Conservation (phyloP, 768 basidiomycete genomes). For the Mycena maculata region DNA sequence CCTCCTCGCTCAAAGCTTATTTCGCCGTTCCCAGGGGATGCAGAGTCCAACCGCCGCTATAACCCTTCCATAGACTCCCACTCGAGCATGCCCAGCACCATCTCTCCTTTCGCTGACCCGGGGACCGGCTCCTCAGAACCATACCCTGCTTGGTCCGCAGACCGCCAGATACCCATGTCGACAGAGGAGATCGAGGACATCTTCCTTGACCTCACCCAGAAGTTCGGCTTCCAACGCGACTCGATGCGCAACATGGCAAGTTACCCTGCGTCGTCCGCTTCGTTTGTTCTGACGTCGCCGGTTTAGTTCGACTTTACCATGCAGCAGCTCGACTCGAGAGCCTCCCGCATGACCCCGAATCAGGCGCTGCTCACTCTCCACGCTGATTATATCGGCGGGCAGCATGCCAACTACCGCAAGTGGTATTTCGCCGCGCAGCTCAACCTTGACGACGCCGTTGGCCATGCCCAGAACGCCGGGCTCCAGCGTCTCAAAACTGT, state of each 20-base stretch:
- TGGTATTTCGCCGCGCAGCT: slow-evolving; percentile 99
- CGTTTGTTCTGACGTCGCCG: slow-evolving; percentile 29
- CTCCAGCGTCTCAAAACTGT: slow-evolving; percentile 89
- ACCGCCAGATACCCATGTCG: slow-evolving; percentile 94
- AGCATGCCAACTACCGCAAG: slow-evolving; percentile 98
- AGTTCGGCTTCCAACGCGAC: slow-evolving; percentile 98
- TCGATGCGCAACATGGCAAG: slow-evolving; percentile 94
- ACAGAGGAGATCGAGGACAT: slow-evolving; percentile 99
- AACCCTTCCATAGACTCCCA: slow-evolving; percentile 71
- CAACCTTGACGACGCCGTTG: slow-evolving; percentile 98
- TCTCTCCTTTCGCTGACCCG: slow-evolving; percentile 70
- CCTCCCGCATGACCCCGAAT: slow-evolving; percentile 97
- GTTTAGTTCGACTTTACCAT: slow-evolving; percentile 94
- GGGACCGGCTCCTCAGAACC: slow-evolving; percentile 67
- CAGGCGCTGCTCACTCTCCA: slow-evolving; percentile 97
- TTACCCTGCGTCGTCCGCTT: slow-evolving; percentile 30
- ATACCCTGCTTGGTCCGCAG: slow-evolving; percentile 95
- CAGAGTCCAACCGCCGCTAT: slow-evolving; percentile 55
- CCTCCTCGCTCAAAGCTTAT: slow-evolving; percentile 26
- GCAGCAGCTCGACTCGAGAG: slow-evolving; percentile 96
- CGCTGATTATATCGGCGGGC: slow-evolving; percentile 98
- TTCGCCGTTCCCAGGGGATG: slow-evolving; percentile 46
- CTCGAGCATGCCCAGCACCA: slow-evolving; percentile 65
- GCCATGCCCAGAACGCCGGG: slow-evolving; percentile 93
- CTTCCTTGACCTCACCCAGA: slow-evolving; percentile 96